Evolutionary conservation across 495 filamentous ascomycete genomes (phyloP), one percentile per base, ranked within the genome.

Genomic region (Penicillium silybi): DNA sequence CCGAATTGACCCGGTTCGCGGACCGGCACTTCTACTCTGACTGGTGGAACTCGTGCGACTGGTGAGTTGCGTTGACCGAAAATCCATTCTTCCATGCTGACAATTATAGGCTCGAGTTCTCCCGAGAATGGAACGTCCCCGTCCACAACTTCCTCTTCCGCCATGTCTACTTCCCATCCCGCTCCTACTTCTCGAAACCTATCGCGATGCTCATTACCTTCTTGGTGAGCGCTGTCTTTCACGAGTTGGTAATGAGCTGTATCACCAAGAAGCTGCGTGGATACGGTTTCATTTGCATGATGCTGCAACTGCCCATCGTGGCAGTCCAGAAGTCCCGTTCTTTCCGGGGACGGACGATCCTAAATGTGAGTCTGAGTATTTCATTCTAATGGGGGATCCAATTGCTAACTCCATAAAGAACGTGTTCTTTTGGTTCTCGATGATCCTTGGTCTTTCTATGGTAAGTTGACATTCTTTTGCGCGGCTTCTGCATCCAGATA

Each of bases 111-210:
- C 85, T 98, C 51, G 93, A 98, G 68, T 98, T 98, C 70, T 92
- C 87, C 17, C 80, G 93, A 48, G 91, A 97, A 74, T 98, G 93
- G 93, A 98, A 98, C 65, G 85, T 95, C 39, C 93, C 93, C 42
- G 93, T 98, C n/a, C 95, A 98, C 75, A 87, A 92, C 65, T 98
- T 97, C 76, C 85, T 98, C 57, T 84, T 93, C 8, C 83, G 93
- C 11, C 93, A 98, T 67, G 93, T 98, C 56, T 98, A 97, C 71
- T 84, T 80, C 45, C 89, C 89, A 3, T 85, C 86, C 26, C 77
- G 86, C 27, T 78, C 80, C 11, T 80, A 87, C 59, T 84, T 93
- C 57, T 89, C 87, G 39, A 79, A 88, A 26, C 82, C 84, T 2
- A 77, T 88, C 40, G 92, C 93, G 17, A 96, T 90, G 46, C 72